Percentiles rank a stretch among this genome's conserved stretches.
Evolutionary conservation across 1,284 basidiomycete species (phyloP).

Genomic region (Gastroboletus turbinatus): DNA sequence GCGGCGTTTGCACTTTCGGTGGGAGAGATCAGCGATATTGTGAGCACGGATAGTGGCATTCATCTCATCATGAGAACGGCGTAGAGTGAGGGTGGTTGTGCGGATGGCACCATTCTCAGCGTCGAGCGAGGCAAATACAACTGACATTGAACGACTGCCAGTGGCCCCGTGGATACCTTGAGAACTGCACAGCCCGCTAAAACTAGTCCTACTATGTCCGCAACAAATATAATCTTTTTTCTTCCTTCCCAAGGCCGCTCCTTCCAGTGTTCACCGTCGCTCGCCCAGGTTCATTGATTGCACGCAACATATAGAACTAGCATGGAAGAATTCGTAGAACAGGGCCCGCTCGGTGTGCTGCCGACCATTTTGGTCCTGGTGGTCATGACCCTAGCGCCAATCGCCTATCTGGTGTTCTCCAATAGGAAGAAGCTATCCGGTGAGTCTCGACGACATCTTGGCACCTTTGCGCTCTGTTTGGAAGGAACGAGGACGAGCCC

Average conservation of each 20-base stretch:
- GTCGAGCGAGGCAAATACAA: not conserved
- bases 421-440: slow-evolving; percentile 6
- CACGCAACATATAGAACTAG: not conserved
- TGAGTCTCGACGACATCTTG: slow-evolving; percentile 6
- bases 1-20: slow-evolving; percentile 80
- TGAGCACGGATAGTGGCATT: slow-evolving; percentile 94
- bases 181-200: not conserved
- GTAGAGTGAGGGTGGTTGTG: slow-evolving; percentile 36
- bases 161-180: too few relatives aligned
- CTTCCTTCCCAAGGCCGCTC: not conserved
- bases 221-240: not conserved
- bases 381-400: slow-evolving; percentile 11
- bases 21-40: slow-evolving; percentile 84
- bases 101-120: not conserved
- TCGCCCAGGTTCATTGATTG: not conserved
- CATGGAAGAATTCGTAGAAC: slow-evolving; percentile 3
- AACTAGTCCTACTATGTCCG: not conserved
- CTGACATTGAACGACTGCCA: too few relatives aligned
- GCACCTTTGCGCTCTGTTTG: not conserved
- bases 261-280: not conserved
- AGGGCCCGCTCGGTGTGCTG: not conserved
- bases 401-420: slow-evolving; percentile 20
- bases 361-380: slow-evolving; percentile 11
- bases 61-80: slow-evolving; percentile 92
- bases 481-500: not conserved